Evolutionary conservation across 2,329 filamentous ascomycete genomes (phyloP), one percentile per base, ranked within the genome.

Genomic region (Emydomyces testavorans): DNA sequence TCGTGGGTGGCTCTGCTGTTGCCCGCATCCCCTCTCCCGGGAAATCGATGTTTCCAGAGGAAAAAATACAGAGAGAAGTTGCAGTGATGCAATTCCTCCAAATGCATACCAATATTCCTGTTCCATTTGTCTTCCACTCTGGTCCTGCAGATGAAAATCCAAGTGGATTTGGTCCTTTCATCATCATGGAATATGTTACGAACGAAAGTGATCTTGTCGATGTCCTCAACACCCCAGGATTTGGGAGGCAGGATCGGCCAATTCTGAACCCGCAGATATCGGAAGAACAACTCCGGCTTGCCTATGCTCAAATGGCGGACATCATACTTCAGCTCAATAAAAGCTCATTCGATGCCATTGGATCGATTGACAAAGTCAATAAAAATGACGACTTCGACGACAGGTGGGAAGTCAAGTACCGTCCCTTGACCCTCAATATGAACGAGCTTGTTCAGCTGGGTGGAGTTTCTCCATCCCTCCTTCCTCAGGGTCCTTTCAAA

Each of bases 361-460:
- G 68, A n/a, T 36, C n/a, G 5, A 18, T 36, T 3, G 34, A 11
- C 3, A 16, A 4, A 15, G 34, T 18, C 16, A 50, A 54, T 2
- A 47, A 58, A 16, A 55, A 48, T n/a, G 29, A 45, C 23, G 37
- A 24, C 8, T 21, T 23, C 20, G 37, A 40, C 16, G 54, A 57
- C 6, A 53, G 21, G 2, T 64, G 60, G 54, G 54, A 52, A 38
- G 60, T 66, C 3, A 51, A 29, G 6, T 53, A 56, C 21, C 57
- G 66, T n/a, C 68, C 68, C 2, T 48, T 72, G 3, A 68, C 65
- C 2, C 57, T 62, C 1, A 69, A 69, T 46, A 71, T 73, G 66
- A 71, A 62, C 44, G 61, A 69, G 54, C 56, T 63, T n/a, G 57
- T 63, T 8, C 54, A 53, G 24, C 24, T 61, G 1, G 62, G 59